These are phyloP conservation scores for Blastomyces emzantsi DNA, from an alignment of 2,329 filamentous ascomycete genomes.

Conservation along the genomic window DNA sequence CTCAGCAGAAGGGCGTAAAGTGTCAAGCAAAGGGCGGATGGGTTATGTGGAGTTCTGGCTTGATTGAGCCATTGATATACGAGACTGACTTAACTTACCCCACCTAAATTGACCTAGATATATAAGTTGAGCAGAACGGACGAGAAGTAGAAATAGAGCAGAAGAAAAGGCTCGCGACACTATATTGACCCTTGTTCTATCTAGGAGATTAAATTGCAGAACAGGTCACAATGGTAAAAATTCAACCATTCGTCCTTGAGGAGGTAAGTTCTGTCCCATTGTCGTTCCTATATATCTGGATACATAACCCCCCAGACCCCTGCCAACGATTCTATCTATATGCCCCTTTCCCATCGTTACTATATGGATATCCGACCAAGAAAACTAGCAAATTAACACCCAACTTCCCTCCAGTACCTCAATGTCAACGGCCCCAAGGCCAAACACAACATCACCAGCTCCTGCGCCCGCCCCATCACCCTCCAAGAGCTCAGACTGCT, in stretches of 20 bases:
- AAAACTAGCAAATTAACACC: not conserved
- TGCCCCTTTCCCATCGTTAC: not conserved
- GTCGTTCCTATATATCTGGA: too few species aligned
- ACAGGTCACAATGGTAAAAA: slow-evolving; percentile 31
- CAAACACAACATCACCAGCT: slow-evolving; percentile 51
- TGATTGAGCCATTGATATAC: not conserved
- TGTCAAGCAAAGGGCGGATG: too few species aligned
- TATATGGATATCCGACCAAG: not conserved
- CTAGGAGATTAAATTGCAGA: not conserved
- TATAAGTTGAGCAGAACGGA: too few species aligned
- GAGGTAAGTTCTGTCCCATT: slow-evolving; percentile 37
- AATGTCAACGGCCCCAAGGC: slow-evolving; percentile 44
- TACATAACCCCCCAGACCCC: too few species aligned
- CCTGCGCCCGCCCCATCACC: slow-evolving; percentile 49
- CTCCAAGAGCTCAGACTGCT: slow-evolving; percentile 44
- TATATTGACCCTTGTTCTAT: not conserved
- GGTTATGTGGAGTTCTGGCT: not conserved
- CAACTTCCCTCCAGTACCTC: slow-evolving; percentile 42
- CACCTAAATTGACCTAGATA: not conserved
- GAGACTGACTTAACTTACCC: not conserved
- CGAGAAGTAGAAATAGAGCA: not conserved
- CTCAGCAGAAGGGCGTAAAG: not conserved
- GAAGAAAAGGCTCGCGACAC: not conserved
- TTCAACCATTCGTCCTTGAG: slow-evolving; percentile 51
- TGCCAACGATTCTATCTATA: slow-evolving; percentile 10